Base-by-base conservation (phyloP, 73 alveolate species). In the Paramecium primaurelia region DNA sequence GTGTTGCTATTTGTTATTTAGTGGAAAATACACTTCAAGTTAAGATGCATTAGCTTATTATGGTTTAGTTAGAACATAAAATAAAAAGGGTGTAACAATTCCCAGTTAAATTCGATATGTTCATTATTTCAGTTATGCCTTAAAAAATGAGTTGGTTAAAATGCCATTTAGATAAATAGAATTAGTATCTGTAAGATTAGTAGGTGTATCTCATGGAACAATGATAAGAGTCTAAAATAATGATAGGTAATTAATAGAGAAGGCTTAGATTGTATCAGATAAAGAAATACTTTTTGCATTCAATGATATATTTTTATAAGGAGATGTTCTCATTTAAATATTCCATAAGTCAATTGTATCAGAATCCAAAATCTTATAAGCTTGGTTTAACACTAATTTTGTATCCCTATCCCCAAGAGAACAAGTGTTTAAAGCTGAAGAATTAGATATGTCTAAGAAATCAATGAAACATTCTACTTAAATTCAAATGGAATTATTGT, bases 11-110 rank as follows among this genome's bases (percentile, higher is more conserved):
- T 93, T 98, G 49, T 94, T 98, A 32, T 98, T 77, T 87, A 94
- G 97, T 2, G 97, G 97, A 28, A 77, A 92, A 49, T 88, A 96
- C 34, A 88, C 90, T 34, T 94, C 90, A 58, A 95, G 99, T 30
- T 90, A 94, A 89, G 99, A 98, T 83, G 99, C 99, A 34, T 64
- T 98, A 9, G 92, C 94, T 40, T 96, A 96, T 86, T 98, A 97
- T 95, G 99, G 99, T 9, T 69, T 93, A 58, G 96, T 94, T 95
- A 93, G 99, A 77, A 95, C 97, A 26, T 94, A 94, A 28, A 96
- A 97, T 95, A 18, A 16, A 37, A 59, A 89, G 71, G 94, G 94
- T 7, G 94, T 89, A 10, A 89, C 94, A 3, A 89, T 89, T 45
- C 94, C 94, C 6, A 89, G 94, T 38, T 34, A 89, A 38, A 89